These are phyloP conservation scores for Benincasa hispida DNA, from an alignment of 306 rosid genomes.

Conservation along the genomic window DNA sequence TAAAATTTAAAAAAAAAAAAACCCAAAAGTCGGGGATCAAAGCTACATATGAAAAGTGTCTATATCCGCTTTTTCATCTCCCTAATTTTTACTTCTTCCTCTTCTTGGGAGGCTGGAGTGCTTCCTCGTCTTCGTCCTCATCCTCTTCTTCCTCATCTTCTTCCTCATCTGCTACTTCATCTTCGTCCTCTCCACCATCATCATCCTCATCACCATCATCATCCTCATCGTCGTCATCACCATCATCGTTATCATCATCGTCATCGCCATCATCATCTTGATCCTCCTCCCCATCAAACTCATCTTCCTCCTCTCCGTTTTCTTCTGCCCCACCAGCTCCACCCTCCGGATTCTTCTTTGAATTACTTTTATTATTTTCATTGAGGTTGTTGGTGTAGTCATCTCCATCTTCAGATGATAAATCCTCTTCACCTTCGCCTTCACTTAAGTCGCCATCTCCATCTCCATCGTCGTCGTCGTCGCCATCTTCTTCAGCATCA, in stretches of 20 bases:
- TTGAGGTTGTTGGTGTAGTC: constrained; percentile 45
- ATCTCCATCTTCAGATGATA: constrained; percentile 73
- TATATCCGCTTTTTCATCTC: neutral
- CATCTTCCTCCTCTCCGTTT: constrained; percentile 50
- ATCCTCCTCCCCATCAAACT: constrained; percentile 21
- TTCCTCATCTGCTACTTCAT: constrained; percentile 34
- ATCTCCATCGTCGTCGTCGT: constrained; percentile 39
- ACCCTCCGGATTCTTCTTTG: constrained; percentile 57
- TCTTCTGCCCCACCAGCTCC: constrained; percentile 60
- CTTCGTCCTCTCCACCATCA: constrained; percentile 36
- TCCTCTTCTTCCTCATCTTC: constrained; percentile 41
- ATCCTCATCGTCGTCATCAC: constrained; percentile 18
- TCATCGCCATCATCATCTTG: constrained; percentile 27
- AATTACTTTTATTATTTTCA: constrained; percentile 34
- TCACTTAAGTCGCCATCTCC: constrained; percentile 43
- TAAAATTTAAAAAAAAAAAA: neutral
- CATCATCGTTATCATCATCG: constrained; percentile 29
- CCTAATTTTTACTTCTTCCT: constrained; percentile 63
- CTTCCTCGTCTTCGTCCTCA: constrained; percentile 71
- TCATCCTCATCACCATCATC: constrained; percentile 25
- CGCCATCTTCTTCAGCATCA: constrained; percentile 56
- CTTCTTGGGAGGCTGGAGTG: constrained; percentile 91
- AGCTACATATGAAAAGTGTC: neutral
- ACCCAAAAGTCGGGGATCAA: constrained; percentile 6
- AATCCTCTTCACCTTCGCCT: constrained; percentile 70